These are phyloP conservation scores for Dictyophora rubrovolvata DNA, from an alignment of 768 basidiomycete genomes.

Conservation along the genomic window DNA sequence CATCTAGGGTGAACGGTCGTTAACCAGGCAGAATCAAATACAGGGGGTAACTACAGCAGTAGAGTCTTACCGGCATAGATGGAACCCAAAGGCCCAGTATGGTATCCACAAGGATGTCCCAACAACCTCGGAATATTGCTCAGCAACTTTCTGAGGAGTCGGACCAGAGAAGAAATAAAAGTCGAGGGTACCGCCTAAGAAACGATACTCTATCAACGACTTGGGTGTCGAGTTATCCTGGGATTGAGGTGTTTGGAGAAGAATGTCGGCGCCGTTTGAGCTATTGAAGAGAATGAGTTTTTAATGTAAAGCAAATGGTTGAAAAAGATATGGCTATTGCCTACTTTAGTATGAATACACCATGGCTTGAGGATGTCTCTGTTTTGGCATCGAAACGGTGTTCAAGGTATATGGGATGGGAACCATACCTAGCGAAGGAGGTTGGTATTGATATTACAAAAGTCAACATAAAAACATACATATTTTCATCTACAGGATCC, in stretches of 20 bases:
- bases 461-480: slow-evolving; percentile 30
- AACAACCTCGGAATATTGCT: slow-evolving; percentile 59
- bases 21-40: not conserved
- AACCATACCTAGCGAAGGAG: slow-evolving; percentile 44
- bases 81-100: slow-evolving; percentile 70
- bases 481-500: slow-evolving; percentile 58
- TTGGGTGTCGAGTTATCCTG: slow-evolving; percentile 30
- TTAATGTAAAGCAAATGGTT: not conserved
- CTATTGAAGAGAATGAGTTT: slow-evolving; percentile 24
- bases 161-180: slow-evolving; percentile 68
- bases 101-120: slow-evolving; percentile 67
- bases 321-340: slow-evolving; percentile 1
- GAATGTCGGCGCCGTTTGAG: slow-evolving; percentile 59
- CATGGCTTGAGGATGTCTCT: slow-evolving; percentile 51
- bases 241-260: slow-evolving; percentile 44
- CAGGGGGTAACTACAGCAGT: no score
- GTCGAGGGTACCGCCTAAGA: slow-evolving; percentile 66
- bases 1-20: slow-evolving; percentile 25
- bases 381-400: slow-evolving; percentile 52
- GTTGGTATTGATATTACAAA: not conserved
- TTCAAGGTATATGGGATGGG: slow-evolving; percentile 63
- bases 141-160: slow-evolving; percentile 37
- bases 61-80: slow-evolving; percentile 29
- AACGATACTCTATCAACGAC: slow-evolving; percentile 61
- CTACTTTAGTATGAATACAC: slow-evolving; percentile 65